phyloP scores from a whole-genome alignment of 2,329 filamentous ascomycete species.

The Alternaria longipes region DNA sequence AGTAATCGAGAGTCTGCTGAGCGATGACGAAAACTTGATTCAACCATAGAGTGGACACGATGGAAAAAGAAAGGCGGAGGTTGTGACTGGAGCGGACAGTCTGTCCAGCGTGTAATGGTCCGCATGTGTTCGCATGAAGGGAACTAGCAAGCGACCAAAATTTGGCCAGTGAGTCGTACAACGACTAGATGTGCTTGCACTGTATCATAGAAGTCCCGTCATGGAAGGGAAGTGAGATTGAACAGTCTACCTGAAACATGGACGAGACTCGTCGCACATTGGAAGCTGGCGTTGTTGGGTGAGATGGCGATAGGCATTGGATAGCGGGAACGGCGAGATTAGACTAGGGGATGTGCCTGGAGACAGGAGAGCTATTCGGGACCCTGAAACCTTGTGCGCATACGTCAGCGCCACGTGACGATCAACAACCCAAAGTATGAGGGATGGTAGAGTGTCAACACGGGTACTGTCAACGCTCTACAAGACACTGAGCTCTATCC shows the following conservation, averaged over 20 bases:
- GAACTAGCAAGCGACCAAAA: background rate
- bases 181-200: background rate
- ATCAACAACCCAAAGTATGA: conserved; percentile 13
- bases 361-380: background rate
- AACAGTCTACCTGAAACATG: background rate
- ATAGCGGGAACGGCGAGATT: background rate
- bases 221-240: background rate
- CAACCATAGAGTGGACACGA: background rate
- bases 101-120: background rate
- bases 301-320: background rate
- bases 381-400: background rate
- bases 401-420: conserved; percentile 22
- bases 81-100: background rate
- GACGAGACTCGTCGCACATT: background rate
- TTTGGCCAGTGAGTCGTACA: background rate
- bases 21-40: background rate
- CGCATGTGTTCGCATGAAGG: background rate
- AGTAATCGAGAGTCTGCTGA: conserved; percentile 2
- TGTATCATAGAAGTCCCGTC: background rate
- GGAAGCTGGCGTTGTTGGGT: conserved; percentile 5
- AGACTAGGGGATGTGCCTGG: conserved; percentile 11
- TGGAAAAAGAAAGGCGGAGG: background rate
- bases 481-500: background rate
- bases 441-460: conserved; percentile 7
- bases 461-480: background rate